Evolutionary conservation across 129 eudicot genomes (phyloP).

Genomic region (Ambrosia artemisiifolia): DNA sequence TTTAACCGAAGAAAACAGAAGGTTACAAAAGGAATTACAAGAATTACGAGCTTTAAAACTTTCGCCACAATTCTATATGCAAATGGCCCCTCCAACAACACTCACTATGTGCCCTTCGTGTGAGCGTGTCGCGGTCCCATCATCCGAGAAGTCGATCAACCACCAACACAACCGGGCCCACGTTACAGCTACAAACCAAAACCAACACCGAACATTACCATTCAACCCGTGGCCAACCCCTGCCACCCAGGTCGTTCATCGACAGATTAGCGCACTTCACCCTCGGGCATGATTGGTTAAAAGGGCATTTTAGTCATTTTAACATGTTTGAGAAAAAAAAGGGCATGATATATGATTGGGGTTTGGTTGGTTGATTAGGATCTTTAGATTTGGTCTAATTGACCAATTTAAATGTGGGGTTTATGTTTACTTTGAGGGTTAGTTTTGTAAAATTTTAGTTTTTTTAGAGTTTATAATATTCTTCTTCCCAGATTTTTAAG

Average conservation of each 20-base stretch:
- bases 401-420: slow-evolving; percentile 20
- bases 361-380: slow-evolving; percentile 22
- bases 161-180: slow-evolving; percentile 28
- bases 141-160: slow-evolving; percentile 27
- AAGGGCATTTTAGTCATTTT: slow-evolving; percentile 21
- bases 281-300: slow-evolving; percentile 34
- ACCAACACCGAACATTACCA: slow-evolving; percentile 40
- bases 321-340: background rate
- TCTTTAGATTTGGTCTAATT: slow-evolving; percentile 26
- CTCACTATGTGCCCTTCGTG: slow-evolving; percentile 98
- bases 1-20: slow-evolving; percentile 78
- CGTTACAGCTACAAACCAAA: slow-evolving; percentile 10
- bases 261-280: slow-evolving; percentile 45
- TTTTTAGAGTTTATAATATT: background rate
- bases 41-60: slow-evolving; percentile 77
- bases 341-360: slow-evolving; percentile 8
- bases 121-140: slow-evolving; percentile 83
- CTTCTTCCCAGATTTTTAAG: slow-evolving; percentile 19
- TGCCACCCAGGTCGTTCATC: slow-evolving; percentile 30
- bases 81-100: slow-evolving; percentile 93
- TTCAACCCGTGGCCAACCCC: slow-evolving; percentile 57
- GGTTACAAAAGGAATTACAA: slow-evolving; percentile 86
- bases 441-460: slow-evolving; percentile 29
- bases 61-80: slow-evolving; percentile 95
- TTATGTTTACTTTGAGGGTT: slow-evolving; percentile 26